Evolutionary conservation across 805 yeast species (phyloP), one percentile per base, ranked within the genome.

Genomic region (Candida schatavii): DNA sequence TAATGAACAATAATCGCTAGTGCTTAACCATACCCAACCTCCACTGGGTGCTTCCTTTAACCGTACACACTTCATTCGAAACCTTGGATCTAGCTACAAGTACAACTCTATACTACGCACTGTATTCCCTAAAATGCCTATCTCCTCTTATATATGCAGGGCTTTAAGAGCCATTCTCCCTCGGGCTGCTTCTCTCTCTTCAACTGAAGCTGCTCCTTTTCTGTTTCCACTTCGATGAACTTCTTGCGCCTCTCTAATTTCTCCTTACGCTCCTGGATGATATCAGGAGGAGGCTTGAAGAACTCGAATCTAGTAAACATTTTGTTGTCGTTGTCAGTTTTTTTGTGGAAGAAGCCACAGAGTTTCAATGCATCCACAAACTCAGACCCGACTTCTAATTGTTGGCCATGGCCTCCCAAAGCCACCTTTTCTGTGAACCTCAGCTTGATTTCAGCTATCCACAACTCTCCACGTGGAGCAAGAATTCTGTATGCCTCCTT

Each of bases 381-480:
- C 52, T 85, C 90, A n/a, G 76, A 76, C 13, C 91, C 91, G 0
- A 68, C 58, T 39, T 77, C 63, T 44, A 77, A 48, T 61, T 79
- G 58, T 15, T 31, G 35, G 7, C 35, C 35, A 15, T 31, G 35
- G 4, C 35, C 35, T 10, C 35, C 35, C 6, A 31, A 6, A 28
- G 54, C 48, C 18, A 44, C 50, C 11, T 48, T 50, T 22, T 51
- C 49, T 15, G 49, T 44, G 54, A 93, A 87, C 56, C 99, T 74
- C 1, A 97, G 88, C 64, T 91, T 91, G 65, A 93, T 93, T 60
- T 93, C 99, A 2, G 98, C 93, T 36, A 93, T 88, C 99, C 99
- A 93, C 36, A 93, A 66, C 59, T 91, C 96, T 21, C 99, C 98
- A 46, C 88, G 75, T 33, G 96, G 96, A 7, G 88, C 83, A 40